These are phyloP conservation scores for Fusarium chlamydosporum DNA, from an alignment of 2,329 filamentous ascomycete species.

Conservation along the genomic window DNA sequence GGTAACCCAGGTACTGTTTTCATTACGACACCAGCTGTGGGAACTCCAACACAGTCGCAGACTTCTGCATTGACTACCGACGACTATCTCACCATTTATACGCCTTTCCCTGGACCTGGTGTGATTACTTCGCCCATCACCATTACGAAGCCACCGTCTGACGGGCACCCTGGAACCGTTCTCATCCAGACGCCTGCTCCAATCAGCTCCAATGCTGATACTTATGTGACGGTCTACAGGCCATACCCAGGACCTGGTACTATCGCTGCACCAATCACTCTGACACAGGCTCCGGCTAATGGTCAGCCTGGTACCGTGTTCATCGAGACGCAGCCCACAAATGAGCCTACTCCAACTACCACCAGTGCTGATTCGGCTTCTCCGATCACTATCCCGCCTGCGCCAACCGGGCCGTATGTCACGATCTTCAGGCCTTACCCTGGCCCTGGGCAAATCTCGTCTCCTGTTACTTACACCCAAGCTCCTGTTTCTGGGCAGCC, in stretches of 20 bases:
- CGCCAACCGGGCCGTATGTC: conserved; percentile 32
- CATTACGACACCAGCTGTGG: conserved; percentile 30
- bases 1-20: conserved; percentile 36
- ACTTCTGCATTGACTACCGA: conserved; percentile 16
- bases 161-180: conserved; percentile 34
- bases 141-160: conserved; percentile 29
- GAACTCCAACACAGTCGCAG: not conserved
- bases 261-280: conserved; percentile 38
- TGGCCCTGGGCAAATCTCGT: conserved; percentile 28
- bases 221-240: conserved; percentile 38
- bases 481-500: conserved; percentile 30
- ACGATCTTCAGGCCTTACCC: conserved; percentile 37
- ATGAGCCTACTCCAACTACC: conserved; percentile 4
- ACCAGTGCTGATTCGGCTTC: conserved; percentile 1
- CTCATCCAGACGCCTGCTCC: conserved; percentile 37
- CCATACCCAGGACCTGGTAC: conserved; percentile 36
- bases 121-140: conserved; percentile 32
- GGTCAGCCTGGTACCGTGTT: conserved; percentile 41
- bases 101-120: conserved; percentile 35
- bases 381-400: conserved; percentile 32
- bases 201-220: conserved; percentile 24
- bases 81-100: conserved; percentile 38
- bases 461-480: conserved; percentile 31
- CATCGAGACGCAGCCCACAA: conserved; percentile 33
- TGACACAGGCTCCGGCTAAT: conserved; percentile 35